Conservation (phyloP, 2,329 filamentous ascomycete genomes). For the Pseudopithomyces maydicus region DNA sequence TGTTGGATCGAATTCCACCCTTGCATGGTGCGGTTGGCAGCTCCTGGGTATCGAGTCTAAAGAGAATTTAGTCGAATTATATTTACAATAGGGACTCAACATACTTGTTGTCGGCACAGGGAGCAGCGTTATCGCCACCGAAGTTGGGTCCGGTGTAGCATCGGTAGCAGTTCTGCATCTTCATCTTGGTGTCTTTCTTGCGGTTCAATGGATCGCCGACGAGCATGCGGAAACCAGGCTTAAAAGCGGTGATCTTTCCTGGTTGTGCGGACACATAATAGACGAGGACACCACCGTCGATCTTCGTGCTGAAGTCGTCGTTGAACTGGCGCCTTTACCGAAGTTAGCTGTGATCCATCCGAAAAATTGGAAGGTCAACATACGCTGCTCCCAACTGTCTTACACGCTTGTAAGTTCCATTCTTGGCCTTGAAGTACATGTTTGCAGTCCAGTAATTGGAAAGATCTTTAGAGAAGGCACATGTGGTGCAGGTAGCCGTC, state of each 20-base stretch:
- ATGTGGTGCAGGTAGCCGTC: slow-evolving; percentile 48
- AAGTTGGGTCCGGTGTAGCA: slow-evolving; percentile 53
- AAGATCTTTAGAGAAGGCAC: slow-evolving; percentile 46
- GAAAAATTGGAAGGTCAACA: background rate
- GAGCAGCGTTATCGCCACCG: slow-evolving; percentile 43
- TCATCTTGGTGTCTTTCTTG: slow-evolving; percentile 19
- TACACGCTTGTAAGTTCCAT: slow-evolving; percentile 39
- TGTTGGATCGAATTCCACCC: slow-evolving; percentile 29
- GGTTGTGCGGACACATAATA: slow-evolving; percentile 31
- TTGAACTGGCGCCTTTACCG: slow-evolving; percentile 21
- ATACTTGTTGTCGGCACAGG: slow-evolving; percentile 19
- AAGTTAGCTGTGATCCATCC: background rate
- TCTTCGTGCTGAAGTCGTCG: slow-evolving; percentile 30
- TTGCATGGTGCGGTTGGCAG: slow-evolving; percentile 20
- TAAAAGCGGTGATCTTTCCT: slow-evolving; percentile 25
- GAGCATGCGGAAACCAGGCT: slow-evolving; percentile 52
- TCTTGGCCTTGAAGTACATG: slow-evolving; percentile 39
- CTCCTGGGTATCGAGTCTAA: slow-evolving; percentile 18
- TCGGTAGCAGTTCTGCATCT: slow-evolving; percentile 49
- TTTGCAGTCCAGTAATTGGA: slow-evolving; percentile 42
- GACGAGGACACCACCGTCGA: slow-evolving; percentile 27
- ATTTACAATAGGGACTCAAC: background rate
- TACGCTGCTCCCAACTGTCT: slow-evolving; percentile 17
- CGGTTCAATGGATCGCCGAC: slow-evolving; percentile 43
- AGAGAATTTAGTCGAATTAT: background rate